Evolutionary conservation across 2,329 filamentous ascomycete genomes (phyloP).

Genomic region (Paecilomyces variotii): DNA sequence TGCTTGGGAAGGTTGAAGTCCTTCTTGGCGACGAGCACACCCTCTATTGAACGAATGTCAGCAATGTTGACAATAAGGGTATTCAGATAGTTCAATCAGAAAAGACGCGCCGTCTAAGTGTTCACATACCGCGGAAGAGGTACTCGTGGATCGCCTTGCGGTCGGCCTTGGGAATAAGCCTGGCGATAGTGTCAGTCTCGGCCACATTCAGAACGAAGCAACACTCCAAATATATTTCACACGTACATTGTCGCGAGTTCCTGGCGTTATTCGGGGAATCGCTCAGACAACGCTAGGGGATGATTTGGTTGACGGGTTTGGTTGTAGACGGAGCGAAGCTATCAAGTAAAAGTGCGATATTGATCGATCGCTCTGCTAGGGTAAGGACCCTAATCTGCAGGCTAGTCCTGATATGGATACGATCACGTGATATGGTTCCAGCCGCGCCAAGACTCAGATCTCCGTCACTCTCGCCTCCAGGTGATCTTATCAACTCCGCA

Average conservation of each 20-base stretch:
- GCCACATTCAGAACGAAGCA: slow-evolving; percentile 1
- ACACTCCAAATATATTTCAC: slow-evolving; percentile 3
- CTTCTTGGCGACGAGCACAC: slow-evolving; percentile 94
- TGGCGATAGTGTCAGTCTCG: slow-evolving; percentile 28
- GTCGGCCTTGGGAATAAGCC: slow-evolving; percentile 99
- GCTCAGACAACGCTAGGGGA: slow-evolving; percentile 39
- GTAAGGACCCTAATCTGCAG: slow-evolving; percentile 7
- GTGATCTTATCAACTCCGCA: background rate
- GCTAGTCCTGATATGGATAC: background rate
- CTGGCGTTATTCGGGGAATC: slow-evolving; percentile 47
- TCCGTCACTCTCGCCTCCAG: background rate
- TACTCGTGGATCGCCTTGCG: slow-evolving; percentile 99
- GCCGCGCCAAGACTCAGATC: background rate
- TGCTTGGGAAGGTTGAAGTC: slow-evolving; percentile 98
- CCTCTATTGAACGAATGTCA: slow-evolving; percentile 43
- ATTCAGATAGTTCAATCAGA: background rate
- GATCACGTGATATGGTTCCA: background rate
- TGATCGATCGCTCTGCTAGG: slow-evolving; percentile 8
- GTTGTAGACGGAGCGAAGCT: slow-evolving; percentile 20
- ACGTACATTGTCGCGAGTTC: slow-evolving; percentile 48
- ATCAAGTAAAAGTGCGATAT: slow-evolving; percentile 27
- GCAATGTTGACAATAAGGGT: background rate
- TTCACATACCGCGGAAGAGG: slow-evolving; percentile 77
- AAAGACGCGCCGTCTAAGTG: slow-evolving; percentile 10
- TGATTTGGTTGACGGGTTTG: slow-evolving; percentile 27